phyloP scores from a whole-genome alignment of 345 rosid species.

The Linum usitatissimum region DNA sequence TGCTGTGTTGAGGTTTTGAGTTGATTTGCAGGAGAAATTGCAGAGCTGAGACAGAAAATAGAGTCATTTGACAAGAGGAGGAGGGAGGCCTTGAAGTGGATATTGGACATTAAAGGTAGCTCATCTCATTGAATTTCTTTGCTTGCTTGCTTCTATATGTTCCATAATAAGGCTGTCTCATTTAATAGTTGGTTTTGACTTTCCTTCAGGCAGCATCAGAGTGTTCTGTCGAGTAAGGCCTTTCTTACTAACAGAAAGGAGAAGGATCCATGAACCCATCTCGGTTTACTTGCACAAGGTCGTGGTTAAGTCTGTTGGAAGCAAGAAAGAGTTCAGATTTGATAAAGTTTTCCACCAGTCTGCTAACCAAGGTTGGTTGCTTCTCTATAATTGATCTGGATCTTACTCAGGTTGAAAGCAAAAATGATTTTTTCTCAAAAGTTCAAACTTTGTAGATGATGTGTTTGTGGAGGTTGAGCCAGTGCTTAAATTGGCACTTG shows the following conservation, averaged over 20 bases:
- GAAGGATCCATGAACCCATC: conserved; percentile 39
- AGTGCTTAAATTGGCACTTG: conserved; percentile 76
- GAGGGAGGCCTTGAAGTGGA: conserved; percentile 50
- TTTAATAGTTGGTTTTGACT: conserved; percentile 11
- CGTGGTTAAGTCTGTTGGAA: conserved; percentile 41
- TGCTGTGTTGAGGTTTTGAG: conserved; percentile 6
- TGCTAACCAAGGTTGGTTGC: conserved; percentile 63
- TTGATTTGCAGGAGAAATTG: conserved; percentile 44
- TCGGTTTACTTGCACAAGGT: conserved; percentile 34
- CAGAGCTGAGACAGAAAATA: conserved; percentile 40
- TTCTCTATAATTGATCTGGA: not conserved
- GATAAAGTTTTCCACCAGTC: conserved; percentile 61
- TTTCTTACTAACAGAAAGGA: conserved; percentile 30
- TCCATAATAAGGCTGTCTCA: not conserved
- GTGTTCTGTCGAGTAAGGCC: conserved; percentile 82
- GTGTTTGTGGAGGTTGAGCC: conserved; percentile 71
- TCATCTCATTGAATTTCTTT: not conserved
- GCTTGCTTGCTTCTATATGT: not conserved
- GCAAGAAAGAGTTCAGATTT: conserved; percentile 54
- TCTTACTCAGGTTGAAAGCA: not conserved
- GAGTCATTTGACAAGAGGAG: conserved; percentile 54
- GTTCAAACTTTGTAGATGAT: conserved; percentile 57
- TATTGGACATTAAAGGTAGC: conserved; percentile 70
- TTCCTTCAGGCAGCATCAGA: conserved; percentile 61
- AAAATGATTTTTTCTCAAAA: not conserved